Base-by-base conservation (phyloP, 805 yeast species). In the Cyberlindnera subsufficiens region DNA sequence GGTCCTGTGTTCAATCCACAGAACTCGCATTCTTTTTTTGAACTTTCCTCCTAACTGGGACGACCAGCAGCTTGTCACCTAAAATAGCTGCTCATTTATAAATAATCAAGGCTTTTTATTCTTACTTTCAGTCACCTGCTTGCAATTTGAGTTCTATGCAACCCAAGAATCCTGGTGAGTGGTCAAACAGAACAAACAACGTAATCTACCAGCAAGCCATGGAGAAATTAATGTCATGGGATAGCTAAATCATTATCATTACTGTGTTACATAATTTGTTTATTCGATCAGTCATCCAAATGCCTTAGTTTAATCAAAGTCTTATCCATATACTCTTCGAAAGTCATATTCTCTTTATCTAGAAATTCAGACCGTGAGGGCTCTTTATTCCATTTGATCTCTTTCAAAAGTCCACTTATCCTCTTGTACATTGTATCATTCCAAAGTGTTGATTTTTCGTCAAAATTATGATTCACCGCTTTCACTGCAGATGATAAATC, bases 1-100 rank as follows among this genome's bases (percentile, higher is more conserved):
- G 85, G 86, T 78, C 82, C 80, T 77, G 83, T 75, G 84, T 80
- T 80, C 85, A 79, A 78, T 76, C 83, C 85, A 75, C 83, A 77
- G 74, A 71, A 69, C 62, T 69, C 75, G 78, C 78, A 72, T 54
- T 43, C 43, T 34, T 49, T 50, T 49, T 49, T 45, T 37, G 30
- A 30, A 18, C 36, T 27, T 15, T 13, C 16, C 27, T 30, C n/a
- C n/a, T n/a, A n/a, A n/a, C n/a, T n/a, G n/a, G n/a, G n/a, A n/a
- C n/a, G n/a, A n/a, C n/a, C n/a, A n/a, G n/a, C n/a, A n/a, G n/a
- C n/a, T n/a, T n/a, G n/a, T n/a, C n/a, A n/a, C n/a, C n/a, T n/a
- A n/a, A n/a, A n/a, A n/a, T n/a, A n/a, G n/a, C n/a, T n/a, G n/a
- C n/a, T n/a, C n/a, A n/a, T n/a, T n/a, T n/a, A n/a, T n/a, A n/a